Evolutionary conservation across 108 stramenopile species (phyloP), one percentile per base, ranked within the genome.

Genomic region (Cyclostephanos invisitatus): DNA sequence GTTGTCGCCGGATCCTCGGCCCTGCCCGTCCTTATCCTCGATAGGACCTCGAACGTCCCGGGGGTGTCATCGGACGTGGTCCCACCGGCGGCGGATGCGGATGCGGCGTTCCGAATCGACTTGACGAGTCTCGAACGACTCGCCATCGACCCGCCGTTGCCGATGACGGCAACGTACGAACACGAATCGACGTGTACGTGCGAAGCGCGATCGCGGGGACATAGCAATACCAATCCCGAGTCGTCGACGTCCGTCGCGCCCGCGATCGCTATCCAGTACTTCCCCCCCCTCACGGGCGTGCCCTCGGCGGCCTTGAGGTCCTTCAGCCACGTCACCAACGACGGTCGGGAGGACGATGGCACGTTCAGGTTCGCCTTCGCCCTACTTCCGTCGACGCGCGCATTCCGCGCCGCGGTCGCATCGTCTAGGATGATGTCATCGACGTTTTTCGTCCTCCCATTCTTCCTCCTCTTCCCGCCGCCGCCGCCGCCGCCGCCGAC

Each of bases 221-320:
- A 89, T 1, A 93, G 54, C 27, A 93, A 58, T 2, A 93, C 86
- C 48, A 90, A 62, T 17, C 91, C 91, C 14, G 88, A 85, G 71
- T 93, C 91, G 75, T 93, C 91, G 0, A 90, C 85, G 22, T 89
- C 85, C 3, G 79, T 79, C 11, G 91, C 91, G 40, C 91, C 91
- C 0, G 91, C 88, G 4, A 89, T 36, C 28, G 89, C 91, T 0
- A 81, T 82, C 91, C 91, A 93, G 72, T 85, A 83, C n/a, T 89
- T 93, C 1, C 91, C 91, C 38, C 91, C 91, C 42, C 85, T 83
- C 69, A 93, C 86, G 36, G 89, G 87, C 14, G 61, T 83, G 24
- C 89, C 89, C 46, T 89, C 86, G 5, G 74, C n/a, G 9, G 82
- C 84, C 62, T 87, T 87, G 15, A 73, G 59, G 47, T 90, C 82